Conservation (phyloP, 108 stramenopile species). For the Cyclotella baltica region DNA sequence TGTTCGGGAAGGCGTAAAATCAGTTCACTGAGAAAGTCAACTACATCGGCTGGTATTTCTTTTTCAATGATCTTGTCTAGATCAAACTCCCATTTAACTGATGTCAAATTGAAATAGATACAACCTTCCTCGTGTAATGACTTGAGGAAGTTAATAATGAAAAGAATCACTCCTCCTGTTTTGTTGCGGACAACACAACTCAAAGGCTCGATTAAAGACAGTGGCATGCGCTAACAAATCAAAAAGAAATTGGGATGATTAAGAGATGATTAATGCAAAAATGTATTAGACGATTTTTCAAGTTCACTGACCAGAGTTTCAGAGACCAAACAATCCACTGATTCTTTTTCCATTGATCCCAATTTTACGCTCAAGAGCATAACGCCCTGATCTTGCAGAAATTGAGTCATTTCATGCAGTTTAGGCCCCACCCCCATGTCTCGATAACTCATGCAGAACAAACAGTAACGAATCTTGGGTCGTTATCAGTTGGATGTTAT, state of each 20-base stretch:
- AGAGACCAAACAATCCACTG: too few species aligned
- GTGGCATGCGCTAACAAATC: constrained; percentile 10
- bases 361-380: neutral
- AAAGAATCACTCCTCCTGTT: constrained; percentile 31
- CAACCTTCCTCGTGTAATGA: constrained; percentile 33
- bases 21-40: neutral
- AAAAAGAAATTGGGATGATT: too few species aligned
- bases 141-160: constrained; percentile 26
- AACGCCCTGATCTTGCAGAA: constrained; percentile 11
- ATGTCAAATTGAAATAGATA: constrained; percentile 15
- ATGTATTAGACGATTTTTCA: too few species aligned
- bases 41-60: constrained; percentile 21
- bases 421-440: constrained; percentile 10
- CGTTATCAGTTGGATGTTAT: constrained; percentile 18
- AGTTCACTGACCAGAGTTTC: too few species aligned
- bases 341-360: too few species aligned
- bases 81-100: constrained; percentile 30
- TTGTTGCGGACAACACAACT: constrained; percentile 21
- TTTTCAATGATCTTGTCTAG: constrained; percentile 10
- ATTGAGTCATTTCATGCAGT: constrained; percentile 17
- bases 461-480: constrained; percentile 14
- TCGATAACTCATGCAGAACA: constrained; percentile 33
- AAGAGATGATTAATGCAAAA: too few species aligned
- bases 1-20: constrained; percentile 4
- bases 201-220: constrained; percentile 9